Evolutionary conservation across 2,329 filamentous ascomycete species (phyloP).

Genomic region (Colletotrichum abscissum): DNA sequence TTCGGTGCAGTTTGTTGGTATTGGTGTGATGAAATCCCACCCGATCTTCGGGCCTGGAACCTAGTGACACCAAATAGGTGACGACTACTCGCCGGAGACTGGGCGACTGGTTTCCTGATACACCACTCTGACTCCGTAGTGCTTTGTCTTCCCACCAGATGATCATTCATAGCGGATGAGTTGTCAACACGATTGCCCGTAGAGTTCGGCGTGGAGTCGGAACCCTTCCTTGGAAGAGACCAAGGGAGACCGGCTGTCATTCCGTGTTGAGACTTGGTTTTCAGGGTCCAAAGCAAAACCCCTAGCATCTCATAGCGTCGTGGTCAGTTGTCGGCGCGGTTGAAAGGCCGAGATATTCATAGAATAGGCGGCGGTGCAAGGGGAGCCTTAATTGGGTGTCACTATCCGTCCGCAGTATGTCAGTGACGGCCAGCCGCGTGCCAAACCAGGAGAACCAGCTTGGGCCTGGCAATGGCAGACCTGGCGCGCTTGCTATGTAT

Average conservation of each 20-base stretch:
- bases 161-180: constrained; percentile 19
- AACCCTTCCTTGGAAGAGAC: background rate
- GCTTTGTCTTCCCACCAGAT: constrained; percentile 1
- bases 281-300: constrained; percentile 20
- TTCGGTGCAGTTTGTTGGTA: constrained; percentile 9
- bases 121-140: background rate
- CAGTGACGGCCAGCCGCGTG: background rate
- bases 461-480: background rate
- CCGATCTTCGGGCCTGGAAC: constrained; percentile 3
- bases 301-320: constrained; percentile 19
- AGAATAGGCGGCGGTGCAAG: constrained; percentile 21
- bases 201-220: background rate
- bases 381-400: background rate
- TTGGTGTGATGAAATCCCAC: constrained; percentile 1
- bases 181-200: constrained; percentile 8
- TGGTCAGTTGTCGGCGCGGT: constrained; percentile 15
- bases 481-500: constrained; percentile 8
- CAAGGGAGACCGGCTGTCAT: constrained; percentile 6
- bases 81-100: background rate
- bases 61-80: background rate
- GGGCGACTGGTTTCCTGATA: background rate
- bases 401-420: no score
- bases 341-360: constrained; percentile 32
- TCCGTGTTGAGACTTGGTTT: constrained; percentile 26
- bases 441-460: background rate